Evolutionary conservation across 1,284 basidiomycete species (phyloP).

Genomic region (Leccinum ponderosum): DNA sequence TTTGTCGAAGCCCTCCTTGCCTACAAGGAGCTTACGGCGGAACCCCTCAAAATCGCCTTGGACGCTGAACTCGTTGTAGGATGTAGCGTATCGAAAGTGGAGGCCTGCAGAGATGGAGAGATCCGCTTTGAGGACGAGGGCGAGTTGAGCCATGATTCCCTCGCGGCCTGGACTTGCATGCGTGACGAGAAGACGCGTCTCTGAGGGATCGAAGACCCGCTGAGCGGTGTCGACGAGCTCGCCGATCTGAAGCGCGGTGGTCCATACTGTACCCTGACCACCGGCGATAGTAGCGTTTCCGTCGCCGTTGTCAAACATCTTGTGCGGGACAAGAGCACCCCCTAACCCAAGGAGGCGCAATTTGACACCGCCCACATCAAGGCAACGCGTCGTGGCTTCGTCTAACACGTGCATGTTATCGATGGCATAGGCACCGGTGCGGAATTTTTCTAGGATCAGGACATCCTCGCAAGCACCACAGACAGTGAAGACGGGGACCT

Average conservation of each 20-base stretch:
- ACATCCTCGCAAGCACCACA: too few relatives aligned
- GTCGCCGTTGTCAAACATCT: conserved; percentile 58
- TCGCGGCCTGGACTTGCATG: conserved; percentile 94
- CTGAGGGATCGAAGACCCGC: conserved; percentile 88
- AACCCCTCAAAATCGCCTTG: conserved; percentile 90
- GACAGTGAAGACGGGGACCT: too few relatives aligned
- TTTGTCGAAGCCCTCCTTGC: conserved; percentile 84
- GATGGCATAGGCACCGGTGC: too few relatives aligned
- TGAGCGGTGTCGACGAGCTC: conserved; percentile 98
- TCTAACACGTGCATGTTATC: too few relatives aligned
- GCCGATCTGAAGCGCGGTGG: conserved; percentile 95
- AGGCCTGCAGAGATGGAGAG: conserved; percentile 93
- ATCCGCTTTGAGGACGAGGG: conserved; percentile 84
- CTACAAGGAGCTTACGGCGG: conserved; percentile 76
- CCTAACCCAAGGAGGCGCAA: too few relatives aligned
- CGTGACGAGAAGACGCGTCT: conserved; percentile 92
- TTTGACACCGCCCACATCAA: too few relatives aligned
- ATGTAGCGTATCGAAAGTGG: conserved; percentile 95
- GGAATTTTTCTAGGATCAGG: too few relatives aligned
- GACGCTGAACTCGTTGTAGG: conserved; percentile 97
- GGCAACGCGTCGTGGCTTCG: too few relatives aligned
- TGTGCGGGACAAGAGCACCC: too few relatives aligned
- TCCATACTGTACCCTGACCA: conserved; percentile 99
- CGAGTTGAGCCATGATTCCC: conserved; percentile 89
- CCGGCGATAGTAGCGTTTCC: conserved; percentile 96